Evolutionary conservation across 140 eudicot species (phyloP), one percentile per base, ranked within the genome.

Genomic region (Stevia rebaudiana): DNA sequence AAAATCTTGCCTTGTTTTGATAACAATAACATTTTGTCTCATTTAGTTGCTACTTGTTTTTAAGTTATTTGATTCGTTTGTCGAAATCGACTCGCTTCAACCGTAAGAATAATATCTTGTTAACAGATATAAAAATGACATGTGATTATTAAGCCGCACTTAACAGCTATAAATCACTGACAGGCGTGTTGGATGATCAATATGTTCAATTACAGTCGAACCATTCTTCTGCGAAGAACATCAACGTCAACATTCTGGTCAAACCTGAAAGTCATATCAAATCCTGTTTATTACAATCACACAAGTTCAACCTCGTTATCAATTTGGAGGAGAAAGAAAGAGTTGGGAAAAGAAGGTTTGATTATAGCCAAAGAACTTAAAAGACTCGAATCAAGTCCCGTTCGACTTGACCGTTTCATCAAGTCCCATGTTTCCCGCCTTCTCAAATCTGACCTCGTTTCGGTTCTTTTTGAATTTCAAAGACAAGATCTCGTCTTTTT

Each of bases 251-350:
- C 70, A 8, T 19, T 36, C 21, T 11, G 43, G 59, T 67, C 63
- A 59, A 70, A 64, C 54, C 23, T 36, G 17, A 64, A 48, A 39
- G 22, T 52, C 25, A 3, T 64, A 64, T 48, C 64, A 10, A 36
- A 33, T 58, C 52, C 58, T 55, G 10, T 68, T 41, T 31, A 6
- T 48, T 47, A 10, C 5, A 63, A 56, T 54, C 68, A 74, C 55
- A 42, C 71, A 1, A 61, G 59, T 12, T 57, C 78, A 22, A 61
- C 56, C 17, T 65, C 73, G 3, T 65, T 90, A 69, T 92, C 98
- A 46, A 92, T 92, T 70, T 92, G 98, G 98, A 82, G 98, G 80
- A 67, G 96, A 49, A 88, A 88, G 84, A 92, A 85, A 65, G 95
- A 85, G 54, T 62, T 87, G 52, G 95, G 96, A 39, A 92, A 88